These are phyloP conservation scores for Fimicolochytrium jonesii DNA, from an alignment of 192 early-diverging fungal species.

Conservation along the genomic window DNA sequence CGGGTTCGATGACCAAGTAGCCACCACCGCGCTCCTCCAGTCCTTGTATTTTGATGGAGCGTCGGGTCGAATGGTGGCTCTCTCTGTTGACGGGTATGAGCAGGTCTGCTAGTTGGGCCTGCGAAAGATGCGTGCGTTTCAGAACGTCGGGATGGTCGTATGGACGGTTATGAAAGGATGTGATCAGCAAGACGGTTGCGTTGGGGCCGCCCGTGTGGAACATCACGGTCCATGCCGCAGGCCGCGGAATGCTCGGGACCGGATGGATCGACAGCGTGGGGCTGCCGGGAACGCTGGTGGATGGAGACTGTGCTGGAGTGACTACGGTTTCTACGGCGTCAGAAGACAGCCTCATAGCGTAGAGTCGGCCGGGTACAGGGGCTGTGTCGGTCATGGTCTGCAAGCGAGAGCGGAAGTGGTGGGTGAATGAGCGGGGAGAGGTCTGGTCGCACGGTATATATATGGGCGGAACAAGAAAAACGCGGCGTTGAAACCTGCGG, in stretches of 20 bases:
- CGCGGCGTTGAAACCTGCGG: too few relatives aligned
- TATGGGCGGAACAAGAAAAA: too few relatives aligned
- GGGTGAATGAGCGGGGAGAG: too few relatives aligned
- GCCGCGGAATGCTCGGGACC: neutral
- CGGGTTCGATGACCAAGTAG: constrained; percentile 1
- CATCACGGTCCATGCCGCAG: neutral
- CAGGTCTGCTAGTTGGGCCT: neutral
- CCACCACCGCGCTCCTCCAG: neutral
- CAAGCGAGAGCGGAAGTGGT: too few relatives aligned
- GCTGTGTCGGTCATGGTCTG: too few relatives aligned
- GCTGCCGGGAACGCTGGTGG: neutral
- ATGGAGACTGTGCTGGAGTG: too few relatives aligned
- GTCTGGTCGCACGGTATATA: too few relatives aligned
- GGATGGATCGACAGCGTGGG: neutral
- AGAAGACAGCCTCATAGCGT: too few relatives aligned
- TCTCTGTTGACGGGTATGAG: neutral
- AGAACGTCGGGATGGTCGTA: constrained; percentile 5
- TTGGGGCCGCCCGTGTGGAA: constrained; percentile 2
- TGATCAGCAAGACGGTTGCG: neutral
- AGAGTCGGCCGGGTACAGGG: too few relatives aligned
- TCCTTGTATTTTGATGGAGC: neutral
- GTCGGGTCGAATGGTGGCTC: neutral
- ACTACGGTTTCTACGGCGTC: too few relatives aligned
- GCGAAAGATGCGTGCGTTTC: neutral
- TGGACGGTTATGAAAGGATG: neutral